A percentile compares a stretch with the other conserved stretches of the same genome.
phyloP scores from a whole-genome alignment of 225 moss, liverwort and hornwort genomes.

The Neckera pumila region DNA sequence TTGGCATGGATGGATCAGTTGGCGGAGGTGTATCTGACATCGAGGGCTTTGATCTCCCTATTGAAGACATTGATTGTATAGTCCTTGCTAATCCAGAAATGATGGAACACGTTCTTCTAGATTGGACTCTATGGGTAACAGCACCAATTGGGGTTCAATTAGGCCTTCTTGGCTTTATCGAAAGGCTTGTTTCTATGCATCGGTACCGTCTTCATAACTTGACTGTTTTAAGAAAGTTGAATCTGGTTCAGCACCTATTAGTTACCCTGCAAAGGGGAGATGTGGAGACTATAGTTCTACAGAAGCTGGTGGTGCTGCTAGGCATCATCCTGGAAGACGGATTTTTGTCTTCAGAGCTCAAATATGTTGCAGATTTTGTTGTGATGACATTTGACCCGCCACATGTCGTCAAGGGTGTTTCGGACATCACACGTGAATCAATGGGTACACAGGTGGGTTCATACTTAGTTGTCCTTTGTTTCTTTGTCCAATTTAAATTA shows the following conservation, averaged over 20 bases:
- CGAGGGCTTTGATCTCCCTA: conserved; percentile 20
- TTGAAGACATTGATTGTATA: conserved; percentile 41
- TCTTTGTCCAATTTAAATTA: not conserved
- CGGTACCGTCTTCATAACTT: conserved; percentile 81
- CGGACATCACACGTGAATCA: conserved; percentile 58
- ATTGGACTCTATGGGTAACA: conserved; percentile 89
- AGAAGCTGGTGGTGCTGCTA: conserved; percentile 74
- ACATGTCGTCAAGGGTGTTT: conserved; percentile 51
- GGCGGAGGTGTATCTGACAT: conserved; percentile 30
- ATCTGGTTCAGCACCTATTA: conserved; percentile 81
- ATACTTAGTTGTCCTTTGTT: not conserved
- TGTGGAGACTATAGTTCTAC: conserved; percentile 61
- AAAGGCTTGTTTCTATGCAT: conserved; percentile 81
- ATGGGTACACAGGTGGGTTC: conserved; percentile 54
- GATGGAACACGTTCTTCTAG: conserved; percentile 92
- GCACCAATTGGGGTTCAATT: conserved; percentile 71
- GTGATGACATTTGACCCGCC: conserved; percentile 96
- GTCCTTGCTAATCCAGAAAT: conserved; percentile 83
- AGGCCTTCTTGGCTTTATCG: conserved; percentile 64
- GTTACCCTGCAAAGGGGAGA: conserved; percentile 86
- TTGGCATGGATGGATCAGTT: conserved; percentile 18
- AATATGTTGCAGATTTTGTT: conserved; percentile 91
- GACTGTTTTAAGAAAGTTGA: conserved; percentile 67
- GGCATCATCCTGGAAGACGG: conserved; percentile 88
- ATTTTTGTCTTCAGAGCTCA: conserved; percentile 70